phyloP scores from a whole-genome alignment of 805 yeast species.

The Yamadazyma laniorum region DNA sequence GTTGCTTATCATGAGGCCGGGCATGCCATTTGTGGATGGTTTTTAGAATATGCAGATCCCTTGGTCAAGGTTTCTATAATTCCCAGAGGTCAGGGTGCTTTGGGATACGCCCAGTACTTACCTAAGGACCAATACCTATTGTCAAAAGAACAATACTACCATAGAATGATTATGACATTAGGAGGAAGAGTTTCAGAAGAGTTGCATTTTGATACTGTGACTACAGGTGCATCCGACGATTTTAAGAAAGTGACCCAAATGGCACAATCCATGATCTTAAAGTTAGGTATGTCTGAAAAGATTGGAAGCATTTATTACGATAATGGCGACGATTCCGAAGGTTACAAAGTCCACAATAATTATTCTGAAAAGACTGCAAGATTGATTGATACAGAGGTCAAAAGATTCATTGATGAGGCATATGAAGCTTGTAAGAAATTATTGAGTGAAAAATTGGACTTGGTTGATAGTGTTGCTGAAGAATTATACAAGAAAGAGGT shows the following conservation, averaged over 20 bases:
- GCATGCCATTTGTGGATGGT: constrained; percentile 99
- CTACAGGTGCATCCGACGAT: constrained; percentile 96
- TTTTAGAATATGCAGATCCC: constrained; percentile 85
- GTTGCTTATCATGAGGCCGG: constrained; percentile 99
- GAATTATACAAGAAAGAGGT: constrained; percentile 85
- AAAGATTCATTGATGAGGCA: constrained; percentile 72
- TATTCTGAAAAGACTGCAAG: constrained; percentile 72
- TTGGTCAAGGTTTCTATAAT: constrained; percentile 91
- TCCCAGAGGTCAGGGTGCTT: constrained; percentile 95
- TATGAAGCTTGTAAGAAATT: constrained; percentile 69
- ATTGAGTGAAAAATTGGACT: constrained; percentile 65
- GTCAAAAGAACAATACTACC: constrained; percentile 72
- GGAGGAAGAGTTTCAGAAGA: constrained; percentile 98
- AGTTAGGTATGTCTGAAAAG: constrained; percentile 85
- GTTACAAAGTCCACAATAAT: constrained; percentile 38
- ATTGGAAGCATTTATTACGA: constrained; percentile 77
- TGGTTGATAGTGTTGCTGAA: constrained; percentile 83
- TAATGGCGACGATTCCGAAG: constrained; percentile 44
- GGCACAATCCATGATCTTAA: constrained; percentile 91
- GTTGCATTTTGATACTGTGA: constrained; percentile 84
- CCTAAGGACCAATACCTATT: constrained; percentile 89
- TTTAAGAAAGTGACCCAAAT: constrained; percentile 92
- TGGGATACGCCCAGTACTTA: constrained; percentile 96
- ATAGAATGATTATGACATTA: constrained; percentile 93
- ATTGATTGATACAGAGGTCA: constrained; percentile 78